Conservation (phyloP, 1,284 basidiomycete species). For the Sanghuangporus baumii region DNA sequence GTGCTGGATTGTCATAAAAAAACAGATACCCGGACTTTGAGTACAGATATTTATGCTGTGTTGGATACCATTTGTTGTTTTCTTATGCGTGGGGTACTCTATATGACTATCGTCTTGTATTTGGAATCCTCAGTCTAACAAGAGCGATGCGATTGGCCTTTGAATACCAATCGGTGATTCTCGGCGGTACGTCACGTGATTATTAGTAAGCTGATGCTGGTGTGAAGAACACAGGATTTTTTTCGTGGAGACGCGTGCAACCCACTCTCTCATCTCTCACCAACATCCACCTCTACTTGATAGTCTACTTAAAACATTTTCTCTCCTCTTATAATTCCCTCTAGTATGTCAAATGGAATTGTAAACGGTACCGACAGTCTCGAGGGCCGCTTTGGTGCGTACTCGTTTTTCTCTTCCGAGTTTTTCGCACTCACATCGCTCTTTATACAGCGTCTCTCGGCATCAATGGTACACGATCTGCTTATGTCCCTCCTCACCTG, state of each 20-base stretch:
- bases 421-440: slow-evolving; percentile 5
- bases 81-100: not conserved
- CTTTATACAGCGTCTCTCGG: slow-evolving; percentile 53
- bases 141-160: not conserved
- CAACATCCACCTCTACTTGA: slow-evolving; percentile 17
- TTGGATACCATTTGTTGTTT: slow-evolving; percentile 2
- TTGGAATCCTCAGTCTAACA: not conserved
- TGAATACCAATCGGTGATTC: not conserved
- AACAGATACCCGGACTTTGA: not conserved
- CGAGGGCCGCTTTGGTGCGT: slow-evolving; percentile 79
- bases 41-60: not conserved
- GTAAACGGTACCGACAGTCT: slow-evolving; percentile 74
- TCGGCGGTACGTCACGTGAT: not conserved
- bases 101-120: not conserved
- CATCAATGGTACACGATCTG: slow-evolving; percentile 67
- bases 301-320: slow-evolving; percentile 13
- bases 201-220: not conserved
- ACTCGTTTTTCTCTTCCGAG: slow-evolving; percentile 23
- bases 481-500: slow-evolving; percentile 93
- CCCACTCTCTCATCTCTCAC: slow-evolving; percentile 13
- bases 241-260: slow-evolving; percentile 3
- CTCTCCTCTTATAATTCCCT: slow-evolving; percentile 18
- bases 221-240: not conserved
- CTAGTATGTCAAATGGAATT: slow-evolving; percentile 85
- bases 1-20: slow-evolving; percentile 15